Evolutionary conservation across 495 filamentous ascomycete species (phyloP).

Genomic region (Annulohypoxylon maeteangense): DNA sequence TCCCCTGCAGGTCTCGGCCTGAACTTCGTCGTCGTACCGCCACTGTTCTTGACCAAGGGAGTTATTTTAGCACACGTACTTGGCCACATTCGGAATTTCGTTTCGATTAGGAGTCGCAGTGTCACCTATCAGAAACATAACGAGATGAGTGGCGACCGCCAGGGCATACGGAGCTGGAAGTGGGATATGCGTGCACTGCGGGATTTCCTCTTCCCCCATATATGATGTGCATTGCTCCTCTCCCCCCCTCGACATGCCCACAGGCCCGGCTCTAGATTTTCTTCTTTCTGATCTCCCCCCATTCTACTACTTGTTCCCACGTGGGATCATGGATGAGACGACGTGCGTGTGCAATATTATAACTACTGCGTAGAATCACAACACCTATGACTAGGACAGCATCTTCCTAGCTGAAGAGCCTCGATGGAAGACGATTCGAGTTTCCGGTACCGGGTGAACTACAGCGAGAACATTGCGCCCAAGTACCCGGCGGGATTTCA

Average conservation of each 20-base stretch:
- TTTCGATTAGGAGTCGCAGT: constrained; percentile 2
- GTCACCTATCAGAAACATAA: constrained; percentile 21
- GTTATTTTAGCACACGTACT: constrained; percentile 1
- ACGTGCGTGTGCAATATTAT: constrained; percentile 2
- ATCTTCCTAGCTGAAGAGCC: neutral
- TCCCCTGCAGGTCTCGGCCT: constrained; percentile 5
- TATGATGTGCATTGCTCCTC: constrained; percentile 2
- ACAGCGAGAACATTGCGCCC: constrained; percentile 40
- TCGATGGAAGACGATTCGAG: constrained; percentile 25
- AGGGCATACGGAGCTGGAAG: neutral
- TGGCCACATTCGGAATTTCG: neutral
- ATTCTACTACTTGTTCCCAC: neutral
- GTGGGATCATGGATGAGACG: neutral
- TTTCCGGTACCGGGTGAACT: constrained; percentile 29
- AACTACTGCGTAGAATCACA: constrained; percentile 7
- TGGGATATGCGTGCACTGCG: neutral
- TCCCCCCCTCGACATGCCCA: neutral
- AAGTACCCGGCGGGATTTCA: constrained; percentile 32
- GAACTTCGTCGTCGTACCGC: neutral
- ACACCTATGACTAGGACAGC: constrained; percentile 7
- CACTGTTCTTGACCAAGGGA: neutral
- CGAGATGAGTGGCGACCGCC: constrained; percentile 10
- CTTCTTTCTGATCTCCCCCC: neutral
- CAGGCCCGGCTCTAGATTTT: neutral
- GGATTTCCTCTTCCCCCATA: constrained; percentile 3